Percentiles rank a stretch among this genome's conserved stretches.
Evolutionary conservation across 2,329 filamentous ascomycete species (phyloP).

Genomic region (Colletotrichum filicis): DNA sequence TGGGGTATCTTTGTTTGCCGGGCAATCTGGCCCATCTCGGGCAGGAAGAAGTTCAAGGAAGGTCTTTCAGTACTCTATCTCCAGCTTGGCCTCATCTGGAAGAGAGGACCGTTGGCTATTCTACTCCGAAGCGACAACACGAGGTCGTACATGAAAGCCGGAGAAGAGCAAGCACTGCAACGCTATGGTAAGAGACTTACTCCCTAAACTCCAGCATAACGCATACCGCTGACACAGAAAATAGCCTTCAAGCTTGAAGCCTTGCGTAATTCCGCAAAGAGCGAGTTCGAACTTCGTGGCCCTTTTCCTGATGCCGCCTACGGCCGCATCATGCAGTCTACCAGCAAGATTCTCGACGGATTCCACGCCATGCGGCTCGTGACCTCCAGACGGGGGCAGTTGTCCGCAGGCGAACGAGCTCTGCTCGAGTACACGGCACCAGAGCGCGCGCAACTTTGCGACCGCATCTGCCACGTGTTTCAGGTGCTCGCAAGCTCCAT

Average conservation of each 20-base stretch:
- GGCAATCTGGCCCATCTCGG: constrained; percentile 93
- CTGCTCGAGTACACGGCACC: constrained; percentile 82
- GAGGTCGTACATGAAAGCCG: constrained; percentile 83
- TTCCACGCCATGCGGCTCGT: constrained; percentile 98
- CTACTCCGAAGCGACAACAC: constrained; percentile 70
- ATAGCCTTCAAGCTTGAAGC: constrained; percentile 75
- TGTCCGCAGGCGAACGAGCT: constrained; percentile 83
- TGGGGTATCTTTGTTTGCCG: constrained; percentile 94
- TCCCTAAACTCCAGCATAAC: not conserved
- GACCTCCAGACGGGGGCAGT: constrained; percentile 80
- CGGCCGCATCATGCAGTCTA: constrained; percentile 80
- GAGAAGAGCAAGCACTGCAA: constrained; percentile 88
- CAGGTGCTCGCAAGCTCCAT: constrained; percentile 90
- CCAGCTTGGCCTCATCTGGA: constrained; percentile 96
- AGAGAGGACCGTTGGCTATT: constrained; percentile 85
- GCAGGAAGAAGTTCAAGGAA: constrained; percentile 86
- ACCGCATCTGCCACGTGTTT: constrained; percentile 89
- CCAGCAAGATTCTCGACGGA: constrained; percentile 86
- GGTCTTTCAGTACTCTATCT: constrained; percentile 92
- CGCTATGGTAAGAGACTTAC: constrained; percentile 65
- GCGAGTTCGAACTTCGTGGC: constrained; percentile 88
- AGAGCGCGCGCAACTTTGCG: constrained; percentile 84
- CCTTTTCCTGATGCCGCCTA: constrained; percentile 84
- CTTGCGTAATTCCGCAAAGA: constrained; percentile 77
- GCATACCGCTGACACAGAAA: constrained; percentile 3